Evolutionary conservation across 345 rosid genomes (phyloP).

Genomic region (Pistacia vera): DNA sequence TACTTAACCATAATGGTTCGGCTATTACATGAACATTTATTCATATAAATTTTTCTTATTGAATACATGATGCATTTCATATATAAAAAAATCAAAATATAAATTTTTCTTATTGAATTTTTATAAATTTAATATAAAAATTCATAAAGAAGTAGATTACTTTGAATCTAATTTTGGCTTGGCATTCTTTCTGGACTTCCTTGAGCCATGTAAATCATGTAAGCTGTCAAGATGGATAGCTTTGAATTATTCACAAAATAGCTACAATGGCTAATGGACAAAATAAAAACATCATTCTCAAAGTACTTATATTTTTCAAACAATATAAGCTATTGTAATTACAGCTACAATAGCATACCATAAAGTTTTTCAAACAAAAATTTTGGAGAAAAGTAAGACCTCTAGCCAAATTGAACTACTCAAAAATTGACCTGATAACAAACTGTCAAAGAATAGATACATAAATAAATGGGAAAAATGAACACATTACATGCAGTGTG

Average conservation of each 20-base stretch:
- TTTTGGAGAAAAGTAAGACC: not conserved
- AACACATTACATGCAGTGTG: no score
- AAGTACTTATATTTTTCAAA: not conserved
- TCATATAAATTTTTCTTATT: no score
- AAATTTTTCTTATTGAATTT: no score
- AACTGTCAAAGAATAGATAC: slow-evolving; percentile 49
- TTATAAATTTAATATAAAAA: no score
- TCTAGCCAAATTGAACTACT: not conserved
- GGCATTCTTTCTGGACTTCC: slow-evolving; percentile 43
- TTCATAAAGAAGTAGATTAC: no score
- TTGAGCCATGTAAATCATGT: slow-evolving; percentile 17
- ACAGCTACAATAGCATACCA: not conserved
- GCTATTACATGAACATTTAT: no score
- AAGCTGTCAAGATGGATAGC: not conserved
- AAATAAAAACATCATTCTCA: not conserved
- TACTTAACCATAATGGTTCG: no score
- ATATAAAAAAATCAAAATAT: no score
- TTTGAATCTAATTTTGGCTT: slow-evolving; percentile 62
- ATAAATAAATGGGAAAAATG: not conserved
- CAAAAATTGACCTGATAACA: slow-evolving; percentile 55
- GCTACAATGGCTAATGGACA: not conserved
- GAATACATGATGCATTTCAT: no score
- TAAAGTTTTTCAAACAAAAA: not conserved
- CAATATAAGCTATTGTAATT: not conserved
- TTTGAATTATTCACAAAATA: not conserved